These are phyloP conservation scores for Trichoderma sp. DNA, from an alignment of 2,329 filamentous ascomycete genomes.

Conservation along the genomic window DNA sequence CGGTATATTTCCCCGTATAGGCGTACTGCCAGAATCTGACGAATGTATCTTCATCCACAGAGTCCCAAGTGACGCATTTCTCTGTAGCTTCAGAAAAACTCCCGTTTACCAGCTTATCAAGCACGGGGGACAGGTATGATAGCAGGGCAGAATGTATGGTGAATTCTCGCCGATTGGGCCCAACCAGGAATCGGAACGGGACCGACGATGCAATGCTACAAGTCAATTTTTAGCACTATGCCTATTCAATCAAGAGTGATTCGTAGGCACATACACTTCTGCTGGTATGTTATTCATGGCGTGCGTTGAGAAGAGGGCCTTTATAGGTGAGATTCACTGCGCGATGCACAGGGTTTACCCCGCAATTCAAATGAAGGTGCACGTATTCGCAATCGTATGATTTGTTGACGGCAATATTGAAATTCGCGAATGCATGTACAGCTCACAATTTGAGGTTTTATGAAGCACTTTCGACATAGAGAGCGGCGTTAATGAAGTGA, in stretches of 20 bases:
- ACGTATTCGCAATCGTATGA: background rate
- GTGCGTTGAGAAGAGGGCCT: background rate
- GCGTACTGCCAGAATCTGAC: slow-evolving; percentile 29
- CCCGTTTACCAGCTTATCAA: slow-evolving; percentile 28
- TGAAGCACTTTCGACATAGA: background rate
- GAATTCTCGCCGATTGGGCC: slow-evolving; percentile 27
- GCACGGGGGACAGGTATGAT: slow-evolving; percentile 26
- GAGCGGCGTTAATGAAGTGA: background rate
- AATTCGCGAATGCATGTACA: background rate
- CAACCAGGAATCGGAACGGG: slow-evolving; percentile 28
- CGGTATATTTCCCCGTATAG: slow-evolving; percentile 28
- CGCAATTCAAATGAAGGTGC: background rate
- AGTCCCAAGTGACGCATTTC: slow-evolving; percentile 25
- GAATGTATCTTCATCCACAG: slow-evolving; percentile 29
- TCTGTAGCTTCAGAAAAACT: slow-evolving; percentile 26
- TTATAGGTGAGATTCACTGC: background rate
- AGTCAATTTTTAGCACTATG: background rate
- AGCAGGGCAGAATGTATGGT: slow-evolving; percentile 30
- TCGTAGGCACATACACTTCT: slow-evolving; percentile 1
- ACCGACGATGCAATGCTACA: slow-evolving; percentile 16
- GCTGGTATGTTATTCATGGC: background rate
- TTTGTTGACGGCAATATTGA: slow-evolving; percentile 1
- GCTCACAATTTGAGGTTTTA: background rate
- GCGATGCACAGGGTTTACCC: background rate
- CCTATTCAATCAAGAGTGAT: background rate